Percentiles rank a stretch among this genome's conserved stretches.
Conservation (phyloP, 345 rosid genomes). For the Heritiera fomes region DNA sequence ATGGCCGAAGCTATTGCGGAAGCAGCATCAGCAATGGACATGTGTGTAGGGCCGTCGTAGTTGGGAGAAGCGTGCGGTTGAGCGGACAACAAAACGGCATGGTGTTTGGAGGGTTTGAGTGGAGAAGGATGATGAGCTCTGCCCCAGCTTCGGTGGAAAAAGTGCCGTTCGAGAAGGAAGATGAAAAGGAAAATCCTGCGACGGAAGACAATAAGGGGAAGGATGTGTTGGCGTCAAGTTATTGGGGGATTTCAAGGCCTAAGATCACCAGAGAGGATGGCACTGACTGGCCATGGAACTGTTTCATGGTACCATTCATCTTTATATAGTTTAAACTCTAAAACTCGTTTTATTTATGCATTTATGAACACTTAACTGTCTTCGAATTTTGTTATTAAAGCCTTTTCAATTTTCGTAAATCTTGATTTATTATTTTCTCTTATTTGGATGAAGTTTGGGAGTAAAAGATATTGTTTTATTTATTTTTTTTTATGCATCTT, state of each 20-base stretch:
- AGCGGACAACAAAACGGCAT: conserved; percentile 5
- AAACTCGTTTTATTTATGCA: neutral
- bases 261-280: conserved; percentile 61
- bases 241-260: conserved; percentile 76
- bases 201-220: conserved; percentile 28
- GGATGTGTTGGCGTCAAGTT: conserved; percentile 43
- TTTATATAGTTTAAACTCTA: neutral
- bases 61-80: neutral
- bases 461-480: too few species aligned
- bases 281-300: conserved; percentile 84
- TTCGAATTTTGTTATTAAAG: neutral
- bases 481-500: too few species aligned
- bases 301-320: conserved; percentile 51
- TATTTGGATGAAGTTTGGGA: too few species aligned
- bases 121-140: conserved; percentile 33
- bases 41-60: conserved; percentile 13
- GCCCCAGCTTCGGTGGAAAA: conserved; percentile 21
- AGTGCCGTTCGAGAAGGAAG: conserved; percentile 22
- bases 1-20: conserved; percentile 18
- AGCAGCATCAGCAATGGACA: conserved; percentile 9
- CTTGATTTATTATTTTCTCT: neutral
- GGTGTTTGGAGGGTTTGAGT: conserved; percentile 16
- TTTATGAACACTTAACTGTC: neutral
- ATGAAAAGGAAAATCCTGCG: conserved; percentile 23
- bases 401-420: neutral